These are phyloP conservation scores for Calonectria leucothoes DNA, from an alignment of 2,329 filamentous ascomycete genomes.

Conservation along the genomic window DNA sequence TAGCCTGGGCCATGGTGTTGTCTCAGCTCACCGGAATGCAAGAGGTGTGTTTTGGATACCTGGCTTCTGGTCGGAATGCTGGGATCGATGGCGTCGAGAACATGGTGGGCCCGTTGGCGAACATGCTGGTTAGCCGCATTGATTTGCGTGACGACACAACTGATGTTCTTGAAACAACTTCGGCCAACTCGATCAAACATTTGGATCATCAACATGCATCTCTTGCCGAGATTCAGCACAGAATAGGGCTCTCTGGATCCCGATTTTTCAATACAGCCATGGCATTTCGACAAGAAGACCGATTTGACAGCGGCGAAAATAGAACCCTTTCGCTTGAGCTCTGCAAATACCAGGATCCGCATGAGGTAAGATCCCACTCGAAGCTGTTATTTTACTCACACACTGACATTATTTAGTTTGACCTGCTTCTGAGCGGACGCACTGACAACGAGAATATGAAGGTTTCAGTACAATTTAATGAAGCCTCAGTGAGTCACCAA, in stretches of 20 bases:
- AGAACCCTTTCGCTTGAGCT: not conserved
- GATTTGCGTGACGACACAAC: not conserved
- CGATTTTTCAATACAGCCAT: not conserved
- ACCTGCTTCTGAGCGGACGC: not conserved
- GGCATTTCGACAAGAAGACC: not conserved
- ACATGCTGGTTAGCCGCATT: not conserved
- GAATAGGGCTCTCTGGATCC: not conserved
- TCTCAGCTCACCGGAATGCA: not conserved
- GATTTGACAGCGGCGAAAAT: not conserved
- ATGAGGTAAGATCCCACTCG: not conserved
- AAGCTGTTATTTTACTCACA: not conserved
- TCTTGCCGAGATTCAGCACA: not conserved
- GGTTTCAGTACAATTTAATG: not conserved
- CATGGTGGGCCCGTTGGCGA: not conserved
- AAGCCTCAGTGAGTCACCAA: not conserved
- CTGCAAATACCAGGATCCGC: not conserved
- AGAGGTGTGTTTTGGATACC: not conserved
- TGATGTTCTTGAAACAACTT: not conserved
- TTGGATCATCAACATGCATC: not conserved
- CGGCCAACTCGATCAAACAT: not conserved
- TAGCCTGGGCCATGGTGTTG: not conserved
- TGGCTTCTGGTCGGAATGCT: not conserved
- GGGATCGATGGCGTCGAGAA: not conserved
- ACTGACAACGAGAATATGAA: not conserved
- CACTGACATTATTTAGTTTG: not conserved